Evolutionary conservation across 2,329 filamentous ascomycete genomes (phyloP), one percentile per base, ranked within the genome.

Genomic region (Anthostomella pinea): DNA sequence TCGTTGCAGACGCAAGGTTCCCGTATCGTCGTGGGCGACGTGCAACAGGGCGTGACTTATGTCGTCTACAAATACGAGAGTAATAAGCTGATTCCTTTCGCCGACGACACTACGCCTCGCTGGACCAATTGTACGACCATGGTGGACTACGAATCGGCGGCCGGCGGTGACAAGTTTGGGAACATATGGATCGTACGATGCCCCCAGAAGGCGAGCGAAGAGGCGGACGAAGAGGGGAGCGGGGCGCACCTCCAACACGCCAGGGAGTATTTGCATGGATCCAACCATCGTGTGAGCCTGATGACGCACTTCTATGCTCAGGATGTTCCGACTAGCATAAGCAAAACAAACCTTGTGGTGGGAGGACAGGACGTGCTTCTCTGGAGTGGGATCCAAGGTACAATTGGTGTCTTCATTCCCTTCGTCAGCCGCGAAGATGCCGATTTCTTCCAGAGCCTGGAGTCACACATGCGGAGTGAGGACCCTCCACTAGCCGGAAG

Each of bases 101-200:
- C 79, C 13, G 93, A 98, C 58, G 93, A 99, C 59, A 85, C 83
- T 6, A 77, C 96, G 43, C 75, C 89, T 33, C 81, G 93, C 20
- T 97, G 90, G 87, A 95, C 88, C 2, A 95, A 88, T 1, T 86
- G 86, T 50, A 85, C 86, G 1, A 78, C 89, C 3, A 95, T 98
- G 88, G 83, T 97, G 2, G 93, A 99, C 65, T 99, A 98, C 63
- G 93, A 98, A 60, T 95, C 93, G 1, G 81, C 87, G 16, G 90
- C 89, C 3, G 93, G 91, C 22, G 91, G 91, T 22, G 93, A 99
- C 68, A 97, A 96, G 59, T 99, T 98, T 49, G 94, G 93, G 43
- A 98, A 98, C 54, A 66, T 98, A 11, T 98, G 89, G 83, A 78
- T 98, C 28, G 74, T 98, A 19, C 85, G 93, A 30, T 93, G 87